Evolutionary conservation across 1,284 basidiomycete genomes (phyloP).

Genomic region (Fomitopsis pinicola): DNA sequence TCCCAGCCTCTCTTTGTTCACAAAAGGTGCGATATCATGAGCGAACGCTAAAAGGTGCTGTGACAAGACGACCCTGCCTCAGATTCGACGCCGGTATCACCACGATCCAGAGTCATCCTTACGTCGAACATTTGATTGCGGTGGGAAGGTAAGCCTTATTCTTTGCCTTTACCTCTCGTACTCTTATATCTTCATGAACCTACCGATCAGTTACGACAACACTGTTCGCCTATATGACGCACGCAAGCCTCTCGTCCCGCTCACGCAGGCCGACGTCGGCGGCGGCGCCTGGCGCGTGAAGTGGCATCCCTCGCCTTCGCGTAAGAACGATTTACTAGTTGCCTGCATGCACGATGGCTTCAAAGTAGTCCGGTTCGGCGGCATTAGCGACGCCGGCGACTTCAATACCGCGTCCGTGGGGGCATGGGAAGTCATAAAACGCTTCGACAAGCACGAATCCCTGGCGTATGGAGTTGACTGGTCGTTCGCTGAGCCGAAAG

Average conservation of each 20-base stretch:
- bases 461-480: constrained; percentile 97
- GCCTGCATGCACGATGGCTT: constrained; percentile 98
- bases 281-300: constrained; percentile 96
- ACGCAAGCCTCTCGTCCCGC: constrained; percentile 59
- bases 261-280: constrained; percentile 68
- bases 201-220: constrained; percentile 72
- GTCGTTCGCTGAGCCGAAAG: constrained; percentile 45
- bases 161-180: background rate
- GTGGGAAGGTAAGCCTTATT: constrained; percentile 78
- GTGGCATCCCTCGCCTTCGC: constrained; percentile 77
- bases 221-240: constrained; percentile 82
- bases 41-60: background rate
- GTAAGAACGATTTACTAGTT: constrained; percentile 72
- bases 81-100: constrained; percentile 95
- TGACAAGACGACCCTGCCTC: background rate
- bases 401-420: constrained; percentile 1
- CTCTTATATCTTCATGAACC: background rate
- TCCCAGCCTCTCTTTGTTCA: constrained; percentile 66
- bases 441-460: constrained; percentile 78
- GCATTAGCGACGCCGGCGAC: constrained; percentile 8
- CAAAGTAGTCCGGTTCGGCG: constrained; percentile 66
- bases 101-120: constrained; percentile 81
- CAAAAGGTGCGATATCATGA: constrained; percentile 47
- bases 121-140: constrained; percentile 78
- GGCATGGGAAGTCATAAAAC: constrained; percentile 41